phyloP scores from a whole-genome alignment of 805 yeast genomes.

The Sugiyamaella mastotermitis region DNA sequence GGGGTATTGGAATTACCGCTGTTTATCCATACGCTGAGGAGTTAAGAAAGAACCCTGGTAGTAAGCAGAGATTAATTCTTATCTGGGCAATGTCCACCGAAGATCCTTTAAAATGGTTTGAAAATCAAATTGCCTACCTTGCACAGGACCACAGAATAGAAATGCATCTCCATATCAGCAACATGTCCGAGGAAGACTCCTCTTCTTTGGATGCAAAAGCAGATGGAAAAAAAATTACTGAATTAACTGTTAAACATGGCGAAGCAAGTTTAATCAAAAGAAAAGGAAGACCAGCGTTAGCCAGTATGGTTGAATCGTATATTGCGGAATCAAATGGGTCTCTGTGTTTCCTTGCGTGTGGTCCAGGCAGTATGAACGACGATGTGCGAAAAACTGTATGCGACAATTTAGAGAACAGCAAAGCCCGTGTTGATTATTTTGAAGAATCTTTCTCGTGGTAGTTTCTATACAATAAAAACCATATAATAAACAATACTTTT shows the following conservation, averaged over 20 bases:
- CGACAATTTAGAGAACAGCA: conserved; percentile 33
- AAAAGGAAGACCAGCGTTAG: too few relatives aligned
- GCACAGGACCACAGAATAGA: conserved; percentile 16
- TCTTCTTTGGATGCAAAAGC: too few relatives aligned
- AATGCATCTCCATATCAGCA: neutral
- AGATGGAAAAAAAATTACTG: too few relatives aligned
- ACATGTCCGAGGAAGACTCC: too few relatives aligned
- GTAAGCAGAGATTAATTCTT: conserved; percentile 20
- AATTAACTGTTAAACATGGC: too few relatives aligned
- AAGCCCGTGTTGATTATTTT: conserved; percentile 53
- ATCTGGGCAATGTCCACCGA: conserved; percentile 27
- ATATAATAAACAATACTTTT: too few relatives aligned
- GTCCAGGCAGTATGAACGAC: conserved; percentile 56
- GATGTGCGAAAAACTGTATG: conserved; percentile 45
- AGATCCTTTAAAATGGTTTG: conserved; percentile 26
- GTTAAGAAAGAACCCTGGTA: conserved; percentile 3
- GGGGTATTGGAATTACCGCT: conserved; percentile 73
- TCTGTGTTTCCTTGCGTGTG: conserved; percentile 61
- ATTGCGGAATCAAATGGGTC: too few relatives aligned
- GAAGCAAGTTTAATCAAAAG: too few relatives aligned
- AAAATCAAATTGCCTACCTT: conserved; percentile 23
- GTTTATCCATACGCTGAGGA: conserved; percentile 37
- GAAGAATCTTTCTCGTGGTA: conserved; percentile 72
- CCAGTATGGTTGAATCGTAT: too few relatives aligned
- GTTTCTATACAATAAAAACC: too few relatives aligned